Conservation (phyloP, 495 filamentous ascomycete species). For the Parmelia sp. region DNA sequence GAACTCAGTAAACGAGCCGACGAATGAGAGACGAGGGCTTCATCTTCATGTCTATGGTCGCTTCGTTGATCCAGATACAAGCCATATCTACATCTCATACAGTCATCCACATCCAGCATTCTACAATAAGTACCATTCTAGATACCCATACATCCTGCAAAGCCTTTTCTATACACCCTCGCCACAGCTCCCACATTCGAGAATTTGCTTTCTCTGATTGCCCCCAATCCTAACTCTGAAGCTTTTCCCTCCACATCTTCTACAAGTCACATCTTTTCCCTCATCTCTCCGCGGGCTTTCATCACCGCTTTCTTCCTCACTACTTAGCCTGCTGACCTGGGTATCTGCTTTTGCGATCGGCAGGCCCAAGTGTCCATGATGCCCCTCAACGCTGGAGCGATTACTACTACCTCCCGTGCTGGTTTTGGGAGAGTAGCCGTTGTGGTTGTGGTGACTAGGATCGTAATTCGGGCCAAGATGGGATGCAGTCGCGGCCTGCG, state of each 20-base stretch:
- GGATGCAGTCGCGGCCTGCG: slow-evolving; percentile 34
- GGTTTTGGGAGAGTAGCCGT: slow-evolving; percentile 14
- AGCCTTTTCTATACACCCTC: slow-evolving; percentile 16
- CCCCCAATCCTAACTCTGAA: slow-evolving; percentile 47
- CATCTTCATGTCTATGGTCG: no score
- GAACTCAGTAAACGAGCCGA: background rate
- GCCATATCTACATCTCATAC: background rate
- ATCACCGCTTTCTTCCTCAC: slow-evolving; percentile 30
- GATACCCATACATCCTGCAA: background rate
- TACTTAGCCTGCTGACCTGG: slow-evolving; percentile 40
- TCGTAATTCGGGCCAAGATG: slow-evolving; percentile 30
- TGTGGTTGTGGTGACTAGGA: slow-evolving; percentile 23
- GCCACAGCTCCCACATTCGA: slow-evolving; percentile 50
- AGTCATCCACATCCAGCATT: background rate
- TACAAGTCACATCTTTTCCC: slow-evolving; percentile 39
- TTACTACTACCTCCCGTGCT: slow-evolving; percentile 23
- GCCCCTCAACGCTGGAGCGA: slow-evolving; percentile 18
- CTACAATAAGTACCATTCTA: background rate
- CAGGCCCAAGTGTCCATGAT: slow-evolving; percentile 17
- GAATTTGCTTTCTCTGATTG: slow-evolving; percentile 38
- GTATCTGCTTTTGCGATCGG: slow-evolving; percentile 31
- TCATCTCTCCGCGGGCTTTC: slow-evolving; percentile 1
- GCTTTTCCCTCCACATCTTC: slow-evolving; percentile 43
- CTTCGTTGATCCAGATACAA: background rate
- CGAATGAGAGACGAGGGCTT: background rate